Conservation (phyloP, 2,329 filamentous ascomycete genomes). For the Exophiala sp. region DNA sequence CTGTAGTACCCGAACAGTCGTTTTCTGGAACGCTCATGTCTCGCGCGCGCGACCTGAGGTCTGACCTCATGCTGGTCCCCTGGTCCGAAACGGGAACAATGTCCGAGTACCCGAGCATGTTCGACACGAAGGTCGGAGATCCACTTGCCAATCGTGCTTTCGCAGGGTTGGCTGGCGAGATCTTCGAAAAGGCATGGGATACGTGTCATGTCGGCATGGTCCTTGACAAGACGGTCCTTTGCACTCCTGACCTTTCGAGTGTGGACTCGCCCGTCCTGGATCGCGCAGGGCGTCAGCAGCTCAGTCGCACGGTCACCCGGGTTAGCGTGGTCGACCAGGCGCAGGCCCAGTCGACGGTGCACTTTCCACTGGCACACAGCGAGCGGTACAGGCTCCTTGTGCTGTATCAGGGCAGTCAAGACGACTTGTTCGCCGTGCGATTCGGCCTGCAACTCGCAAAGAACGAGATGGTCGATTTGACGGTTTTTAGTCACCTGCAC, state of each 20-base stretch:
- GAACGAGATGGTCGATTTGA: constrained; percentile 62
- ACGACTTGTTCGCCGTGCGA: constrained; percentile 75
- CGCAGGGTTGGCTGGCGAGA: constrained; percentile 41
- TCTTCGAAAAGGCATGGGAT: constrained; percentile 56
- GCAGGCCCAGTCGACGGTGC: constrained; percentile 14
- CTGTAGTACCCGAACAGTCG: constrained; percentile 71
- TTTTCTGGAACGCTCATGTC: constrained; percentile 74
- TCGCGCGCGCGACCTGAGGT: constrained; percentile 65
- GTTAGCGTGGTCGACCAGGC: constrained; percentile 48
- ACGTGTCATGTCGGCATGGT: constrained; percentile 71
- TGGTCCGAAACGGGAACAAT: constrained; percentile 83
- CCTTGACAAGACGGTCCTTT: constrained; percentile 54
- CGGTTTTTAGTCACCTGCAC: constrained; percentile 11
- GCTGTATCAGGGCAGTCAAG: constrained; percentile 78
- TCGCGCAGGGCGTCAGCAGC: constrained; percentile 33
- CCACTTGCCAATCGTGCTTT: constrained; percentile 52
- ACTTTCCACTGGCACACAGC: constrained; percentile 35
- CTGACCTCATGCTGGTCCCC: constrained; percentile 76
- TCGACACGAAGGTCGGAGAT: constrained; percentile 38
- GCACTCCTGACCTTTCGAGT: not conserved
- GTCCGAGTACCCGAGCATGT: constrained; percentile 56
- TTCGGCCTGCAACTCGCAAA: constrained; percentile 81
- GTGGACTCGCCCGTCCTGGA: constrained; percentile 25
- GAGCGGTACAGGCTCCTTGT: constrained; percentile 69
- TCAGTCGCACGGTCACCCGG: constrained; percentile 52